phyloP scores from a whole-genome alignment of 768 basidiomycete genomes.

The Fibroporia radiculosa region DNA sequence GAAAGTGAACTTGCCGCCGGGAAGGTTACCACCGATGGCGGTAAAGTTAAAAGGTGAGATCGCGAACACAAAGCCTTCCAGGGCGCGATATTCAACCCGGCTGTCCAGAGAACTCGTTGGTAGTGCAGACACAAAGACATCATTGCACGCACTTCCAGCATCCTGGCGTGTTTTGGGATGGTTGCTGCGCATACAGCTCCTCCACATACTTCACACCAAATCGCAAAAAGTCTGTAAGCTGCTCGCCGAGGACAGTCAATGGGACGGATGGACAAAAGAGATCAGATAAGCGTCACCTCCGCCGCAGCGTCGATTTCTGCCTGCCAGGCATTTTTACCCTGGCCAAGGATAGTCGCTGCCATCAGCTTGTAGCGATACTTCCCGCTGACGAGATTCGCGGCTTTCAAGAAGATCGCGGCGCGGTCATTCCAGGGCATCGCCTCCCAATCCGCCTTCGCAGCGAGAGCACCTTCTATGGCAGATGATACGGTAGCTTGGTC shows the following conservation, averaged over 20 bases:
- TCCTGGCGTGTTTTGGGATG: conserved; percentile 75
- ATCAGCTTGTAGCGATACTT: conserved; percentile 95
- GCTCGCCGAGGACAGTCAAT: neutral
- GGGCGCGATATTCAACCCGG: conserved; percentile 89
- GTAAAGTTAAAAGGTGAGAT: conserved; percentile 99
- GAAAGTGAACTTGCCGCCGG: conserved; percentile 42
- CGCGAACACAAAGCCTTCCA: conserved; percentile 98
- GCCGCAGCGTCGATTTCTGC: conserved; percentile 99
- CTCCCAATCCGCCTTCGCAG: conserved; percentile 88
- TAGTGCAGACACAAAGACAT: neutral
- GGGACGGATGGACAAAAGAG: neutral
- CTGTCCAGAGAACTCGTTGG: conserved; percentile 31
- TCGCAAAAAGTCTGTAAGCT: conserved; percentile 89
- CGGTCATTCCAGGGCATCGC: conserved; percentile 93
- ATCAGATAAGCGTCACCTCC: conserved; percentile 69
- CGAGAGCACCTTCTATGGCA: conserved; percentile 85
- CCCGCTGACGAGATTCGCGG: conserved; percentile 89
- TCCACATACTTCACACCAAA: conserved; percentile 97
- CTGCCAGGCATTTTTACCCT: conserved; percentile 99
- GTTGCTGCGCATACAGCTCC: conserved; percentile 88
- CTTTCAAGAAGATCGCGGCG: conserved; percentile 97
- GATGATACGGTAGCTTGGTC: conserved; percentile 62
- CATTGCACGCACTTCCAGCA: conserved; percentile 80
- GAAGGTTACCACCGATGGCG: conserved; percentile 94
- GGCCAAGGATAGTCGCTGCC: conserved; percentile 96